Evolutionary conservation across 768 basidiomycete genomes (phyloP).

Genomic region (Lactifluus echinatus): DNA sequence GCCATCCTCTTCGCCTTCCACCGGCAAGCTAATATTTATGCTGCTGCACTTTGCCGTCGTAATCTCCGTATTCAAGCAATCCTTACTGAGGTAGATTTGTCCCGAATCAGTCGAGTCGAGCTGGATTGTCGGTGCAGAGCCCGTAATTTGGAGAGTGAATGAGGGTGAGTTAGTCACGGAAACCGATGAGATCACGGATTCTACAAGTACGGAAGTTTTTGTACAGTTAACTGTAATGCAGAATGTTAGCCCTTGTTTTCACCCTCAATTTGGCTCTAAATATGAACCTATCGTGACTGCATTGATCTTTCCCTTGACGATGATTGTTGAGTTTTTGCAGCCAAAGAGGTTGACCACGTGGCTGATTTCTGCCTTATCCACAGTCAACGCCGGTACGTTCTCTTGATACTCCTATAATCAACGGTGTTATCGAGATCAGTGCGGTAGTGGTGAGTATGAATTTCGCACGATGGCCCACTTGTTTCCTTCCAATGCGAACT

Average conservation of each 20-base stretch:
- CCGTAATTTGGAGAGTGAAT: constrained; percentile 87
- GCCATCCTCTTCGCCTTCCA: constrained; percentile 85
- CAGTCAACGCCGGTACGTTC: constrained; percentile 57
- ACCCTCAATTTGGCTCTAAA: neutral
- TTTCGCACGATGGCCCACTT: constrained; percentile 84
- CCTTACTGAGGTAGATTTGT: constrained; percentile 85
- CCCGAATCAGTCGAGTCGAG: constrained; percentile 94
- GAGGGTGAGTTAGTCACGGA: constrained; percentile 88
- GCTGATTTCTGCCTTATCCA: constrained; percentile 68
- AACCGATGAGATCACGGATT: constrained; percentile 88
- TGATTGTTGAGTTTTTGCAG: constrained; percentile 77
- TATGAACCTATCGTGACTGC: constrained; percentile 78
- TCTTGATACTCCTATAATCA: constrained; percentile 80
- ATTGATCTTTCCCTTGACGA: constrained; percentile 91
- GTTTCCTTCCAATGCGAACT: constrained; percentile 81
- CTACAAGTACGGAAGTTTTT: constrained; percentile 81
- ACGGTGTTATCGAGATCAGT: neutral
- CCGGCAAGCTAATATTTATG: constrained; percentile 85
- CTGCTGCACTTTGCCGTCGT: constrained; percentile 90
- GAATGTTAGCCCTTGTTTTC: neutral
- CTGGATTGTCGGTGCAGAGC: constrained; percentile 84
- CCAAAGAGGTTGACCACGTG: constrained; percentile 86
- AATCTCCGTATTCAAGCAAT: constrained; percentile 72
- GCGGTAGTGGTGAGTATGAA: neutral
- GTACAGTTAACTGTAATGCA: constrained; percentile 64